These are phyloP conservation scores for Geopyxis carbonaria DNA, from an alignment of 495 filamentous ascomycete species.

Conservation along the genomic window DNA sequence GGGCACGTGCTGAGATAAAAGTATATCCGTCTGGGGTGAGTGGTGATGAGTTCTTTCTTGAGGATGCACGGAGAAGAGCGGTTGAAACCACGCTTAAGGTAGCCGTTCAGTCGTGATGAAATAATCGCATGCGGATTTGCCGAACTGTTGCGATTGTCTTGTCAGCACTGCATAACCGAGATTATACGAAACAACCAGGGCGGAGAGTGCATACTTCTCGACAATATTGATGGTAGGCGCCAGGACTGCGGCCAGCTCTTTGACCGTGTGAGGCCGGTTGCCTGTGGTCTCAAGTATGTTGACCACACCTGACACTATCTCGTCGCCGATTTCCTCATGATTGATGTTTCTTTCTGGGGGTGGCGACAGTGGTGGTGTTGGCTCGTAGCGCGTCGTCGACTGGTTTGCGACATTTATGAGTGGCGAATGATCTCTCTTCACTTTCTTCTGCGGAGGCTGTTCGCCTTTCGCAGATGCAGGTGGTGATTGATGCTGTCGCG, in stretches of 20 bases:
- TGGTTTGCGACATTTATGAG: conserved; percentile 32
- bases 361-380: conserved; percentile 81
- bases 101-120: conserved; percentile 74
- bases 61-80: conserved; percentile 66
- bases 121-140: conserved; percentile 91
- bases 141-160: conserved; percentile 44
- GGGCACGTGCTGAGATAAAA: conserved; percentile 79
- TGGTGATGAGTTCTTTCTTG: conserved; percentile 77
- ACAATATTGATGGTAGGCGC: conserved; percentile 61
- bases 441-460: conserved; percentile 58
- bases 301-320: conserved; percentile 85
- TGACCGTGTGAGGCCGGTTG: conserved; percentile 84
- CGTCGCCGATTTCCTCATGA: conserved; percentile 77
- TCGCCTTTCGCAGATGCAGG: conserved; percentile 41
- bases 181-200: not conserved
- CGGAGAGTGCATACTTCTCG: conserved; percentile 28
- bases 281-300: conserved; percentile 79
- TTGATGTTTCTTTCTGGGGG: conserved; percentile 54
- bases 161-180: conserved; percentile 17
- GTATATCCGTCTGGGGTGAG: conserved; percentile 88
- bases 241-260: conserved; percentile 75
- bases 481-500: conserved; percentile 39
- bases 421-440: conserved; percentile 48
- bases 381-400: conserved; percentile 34
- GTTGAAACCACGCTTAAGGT: conserved; percentile 50